A percentile compares a stretch with the other conserved stretches of the same genome.
Evolutionary conservation across 192 early-diverging fungal genomes (phyloP).

Genomic region (Coemansia sp.): DNA sequence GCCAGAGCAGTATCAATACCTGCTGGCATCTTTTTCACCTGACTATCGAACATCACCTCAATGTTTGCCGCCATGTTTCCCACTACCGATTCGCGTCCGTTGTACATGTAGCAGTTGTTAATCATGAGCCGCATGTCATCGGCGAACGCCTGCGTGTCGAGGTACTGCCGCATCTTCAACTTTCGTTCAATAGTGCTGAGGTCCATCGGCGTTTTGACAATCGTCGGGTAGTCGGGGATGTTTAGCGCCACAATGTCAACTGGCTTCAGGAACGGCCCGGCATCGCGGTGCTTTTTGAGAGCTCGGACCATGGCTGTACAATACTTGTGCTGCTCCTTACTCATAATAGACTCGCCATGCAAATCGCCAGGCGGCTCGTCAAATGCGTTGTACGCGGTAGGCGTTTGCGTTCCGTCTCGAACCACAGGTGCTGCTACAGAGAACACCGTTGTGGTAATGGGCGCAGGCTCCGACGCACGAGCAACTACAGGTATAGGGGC

Average conservation of each 20-base stretch:
- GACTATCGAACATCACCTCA: slow-evolving; percentile 67
- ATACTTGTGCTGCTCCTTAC: slow-evolving; percentile 83
- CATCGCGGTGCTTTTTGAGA: slow-evolving; percentile 79
- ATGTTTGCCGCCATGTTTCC: slow-evolving; percentile 69
- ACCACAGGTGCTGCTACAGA: not conserved
- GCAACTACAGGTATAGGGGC: not conserved
- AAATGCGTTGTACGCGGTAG: not conserved
- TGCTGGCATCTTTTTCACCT: slow-evolving; percentile 68
- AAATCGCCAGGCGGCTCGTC: not conserved
- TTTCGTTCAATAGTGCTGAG: slow-evolving; percentile 72
- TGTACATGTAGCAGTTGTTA: slow-evolving; percentile 79
- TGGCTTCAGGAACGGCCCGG: slow-evolving; percentile 80
- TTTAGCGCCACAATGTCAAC: slow-evolving; percentile 76
- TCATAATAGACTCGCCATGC: slow-evolving; percentile 49
- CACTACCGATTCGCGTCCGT: slow-evolving; percentile 71
- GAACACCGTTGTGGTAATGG: not conserved
- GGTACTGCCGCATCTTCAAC: slow-evolving; percentile 63
- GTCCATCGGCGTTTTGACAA: slow-evolving; percentile 81
- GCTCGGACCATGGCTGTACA: slow-evolving; percentile 71
- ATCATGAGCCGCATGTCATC: slow-evolving; percentile 74
- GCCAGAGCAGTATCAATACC: slow-evolving; percentile 54
- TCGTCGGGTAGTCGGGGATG: slow-evolving; percentile 75
- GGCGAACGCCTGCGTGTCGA: slow-evolving; percentile 64
- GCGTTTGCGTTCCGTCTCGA: slow-evolving; percentile 3
- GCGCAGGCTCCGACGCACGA: slow-evolving; percentile 3